These are phyloP conservation scores for Pichia gijzeniarum DNA, from an alignment of 805 yeast species.

Conservation along the genomic window DNA sequence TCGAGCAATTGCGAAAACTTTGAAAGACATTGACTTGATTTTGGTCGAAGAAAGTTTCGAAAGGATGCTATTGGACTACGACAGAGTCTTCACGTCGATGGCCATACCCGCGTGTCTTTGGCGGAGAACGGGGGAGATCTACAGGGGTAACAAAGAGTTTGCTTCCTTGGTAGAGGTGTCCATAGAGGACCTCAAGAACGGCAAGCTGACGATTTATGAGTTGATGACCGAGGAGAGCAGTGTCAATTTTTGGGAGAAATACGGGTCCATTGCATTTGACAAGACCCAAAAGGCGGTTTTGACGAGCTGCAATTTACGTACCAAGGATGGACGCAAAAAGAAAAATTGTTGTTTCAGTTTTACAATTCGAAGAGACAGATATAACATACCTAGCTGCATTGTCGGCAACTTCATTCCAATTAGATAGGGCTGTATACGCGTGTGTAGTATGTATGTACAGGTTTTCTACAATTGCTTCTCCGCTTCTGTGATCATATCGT, in stretches of 20 bases:
- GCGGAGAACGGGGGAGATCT: slow-evolving; percentile 96
- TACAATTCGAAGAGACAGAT: slow-evolving; percentile 85
- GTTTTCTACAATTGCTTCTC: neutral
- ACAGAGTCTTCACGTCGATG: slow-evolving; percentile 93
- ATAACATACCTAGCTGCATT: slow-evolving; percentile 92
- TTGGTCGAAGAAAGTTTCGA: slow-evolving; percentile 92
- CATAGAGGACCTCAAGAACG: slow-evolving; percentile 88
- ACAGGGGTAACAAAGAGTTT: slow-evolving; percentile 92
- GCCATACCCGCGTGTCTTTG: slow-evolving; percentile 97
- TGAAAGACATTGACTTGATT: slow-evolving; percentile 86
- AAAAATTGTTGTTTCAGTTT: slow-evolving; percentile 90
- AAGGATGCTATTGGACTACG: slow-evolving; percentile 87
- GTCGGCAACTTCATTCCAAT: slow-evolving; percentile 94
- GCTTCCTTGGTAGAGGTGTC: slow-evolving; percentile 86
- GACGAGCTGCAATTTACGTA: slow-evolving; percentile 82
- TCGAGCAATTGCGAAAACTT: slow-evolving; percentile 82
- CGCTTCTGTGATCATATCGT: slow-evolving; percentile 12
- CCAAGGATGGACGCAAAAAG: slow-evolving; percentile 72
- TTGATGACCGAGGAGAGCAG: slow-evolving; percentile 94
- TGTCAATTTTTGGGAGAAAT: slow-evolving; percentile 95
- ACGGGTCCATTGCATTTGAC: slow-evolving; percentile 93
- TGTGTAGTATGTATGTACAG: neutral
- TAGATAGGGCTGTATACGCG: too few species aligned
- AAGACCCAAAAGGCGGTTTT: slow-evolving; percentile 92
- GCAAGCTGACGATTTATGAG: slow-evolving; percentile 87